Conservation (phyloP, 768 basidiomycete genomes). For the Cyclocybe cylindracea region DNA sequence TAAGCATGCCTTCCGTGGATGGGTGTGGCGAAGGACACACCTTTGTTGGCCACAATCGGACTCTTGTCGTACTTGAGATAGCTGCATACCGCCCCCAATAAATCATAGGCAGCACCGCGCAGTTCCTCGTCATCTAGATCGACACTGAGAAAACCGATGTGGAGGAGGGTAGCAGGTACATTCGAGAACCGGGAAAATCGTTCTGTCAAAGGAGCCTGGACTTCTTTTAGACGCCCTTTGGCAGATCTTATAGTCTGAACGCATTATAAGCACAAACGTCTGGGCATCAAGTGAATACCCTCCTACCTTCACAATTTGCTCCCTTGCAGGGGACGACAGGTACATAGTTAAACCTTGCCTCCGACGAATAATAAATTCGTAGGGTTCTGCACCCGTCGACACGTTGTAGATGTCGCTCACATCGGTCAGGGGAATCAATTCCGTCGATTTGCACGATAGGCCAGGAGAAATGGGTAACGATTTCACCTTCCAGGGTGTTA, state of each 20-base stretch:
- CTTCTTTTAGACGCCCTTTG: conserved; percentile 67
- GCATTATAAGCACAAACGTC: neutral
- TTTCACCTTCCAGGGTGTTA: conserved; percentile 47
- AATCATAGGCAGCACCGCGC: conserved; percentile 77
- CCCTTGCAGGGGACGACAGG: conserved; percentile 71
- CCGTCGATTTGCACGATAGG: conserved; percentile 75
- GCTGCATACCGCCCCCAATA: conserved; percentile 74
- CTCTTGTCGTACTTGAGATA: conserved; percentile 78
- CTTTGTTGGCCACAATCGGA: conserved; percentile 69
- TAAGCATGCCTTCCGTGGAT: neutral
- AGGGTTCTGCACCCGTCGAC: conserved; percentile 67
- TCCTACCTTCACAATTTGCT: conserved; percentile 72
- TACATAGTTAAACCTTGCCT: conserved; percentile 74
- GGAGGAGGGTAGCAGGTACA: conserved; percentile 83
- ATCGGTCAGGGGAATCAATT: conserved; percentile 77
- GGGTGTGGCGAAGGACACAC: conserved; percentile 34
- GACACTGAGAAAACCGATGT: conserved; percentile 81
- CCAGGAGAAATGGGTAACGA: conserved; percentile 70
- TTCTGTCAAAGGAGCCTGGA: conserved; percentile 51
- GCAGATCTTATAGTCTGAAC: conserved; percentile 71
- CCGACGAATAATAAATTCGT: conserved; percentile 82
- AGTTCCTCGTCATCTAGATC: conserved; percentile 74
- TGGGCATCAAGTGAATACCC: neutral
- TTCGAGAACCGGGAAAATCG: conserved; percentile 80
- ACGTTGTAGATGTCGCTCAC: conserved; percentile 88